Conservation (phyloP, 495 filamentous ascomycete genomes). For the Hypoxylon fuscum region DNA sequence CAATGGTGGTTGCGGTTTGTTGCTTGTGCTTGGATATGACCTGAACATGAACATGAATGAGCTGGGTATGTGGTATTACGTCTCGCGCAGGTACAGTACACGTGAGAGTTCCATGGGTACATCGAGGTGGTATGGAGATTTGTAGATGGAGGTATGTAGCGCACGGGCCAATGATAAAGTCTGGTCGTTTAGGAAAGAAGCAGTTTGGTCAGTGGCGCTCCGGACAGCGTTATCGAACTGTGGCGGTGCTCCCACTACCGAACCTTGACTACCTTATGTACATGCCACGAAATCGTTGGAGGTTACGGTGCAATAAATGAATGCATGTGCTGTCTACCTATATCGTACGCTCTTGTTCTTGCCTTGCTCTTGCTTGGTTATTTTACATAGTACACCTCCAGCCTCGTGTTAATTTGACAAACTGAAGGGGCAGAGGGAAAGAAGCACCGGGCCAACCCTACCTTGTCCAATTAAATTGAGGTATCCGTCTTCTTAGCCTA, state of each 20-base stretch:
- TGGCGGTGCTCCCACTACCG: not conserved
- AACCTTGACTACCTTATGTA: not conserved
- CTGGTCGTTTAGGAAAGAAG: not conserved
- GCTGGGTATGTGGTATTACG: conserved; percentile 24
- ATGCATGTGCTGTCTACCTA: not conserved
- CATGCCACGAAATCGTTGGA: too few species aligned
- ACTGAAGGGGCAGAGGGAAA: too few species aligned
- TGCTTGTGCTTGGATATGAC: too few species aligned
- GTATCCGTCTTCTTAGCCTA: conserved; percentile 6
- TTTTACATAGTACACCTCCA: conserved; percentile 24
- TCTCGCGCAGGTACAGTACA: conserved; percentile 40
- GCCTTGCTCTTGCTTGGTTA: too few species aligned
- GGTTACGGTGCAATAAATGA: not conserved
- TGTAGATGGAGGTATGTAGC: conserved; percentile 6
- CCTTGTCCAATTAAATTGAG: conserved; percentile 36
- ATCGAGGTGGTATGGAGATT: conserved; percentile 27
- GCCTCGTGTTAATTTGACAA: conserved; percentile 41
- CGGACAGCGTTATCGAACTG: not conserved
- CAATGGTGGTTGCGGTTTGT: too few species aligned
- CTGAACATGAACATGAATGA: not conserved
- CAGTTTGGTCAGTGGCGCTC: conserved; percentile 8
- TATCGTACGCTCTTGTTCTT: too few species aligned
- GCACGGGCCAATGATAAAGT: conserved; percentile 10
- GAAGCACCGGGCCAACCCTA: conserved; percentile 21
- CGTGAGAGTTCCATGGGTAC: conserved; percentile 38